Percentiles rank a stretch among this genome's conserved stretches.
Evolutionary conservation across 345 rosid species (phyloP).

Genomic region (Streptanthus diversifolius): DNA sequence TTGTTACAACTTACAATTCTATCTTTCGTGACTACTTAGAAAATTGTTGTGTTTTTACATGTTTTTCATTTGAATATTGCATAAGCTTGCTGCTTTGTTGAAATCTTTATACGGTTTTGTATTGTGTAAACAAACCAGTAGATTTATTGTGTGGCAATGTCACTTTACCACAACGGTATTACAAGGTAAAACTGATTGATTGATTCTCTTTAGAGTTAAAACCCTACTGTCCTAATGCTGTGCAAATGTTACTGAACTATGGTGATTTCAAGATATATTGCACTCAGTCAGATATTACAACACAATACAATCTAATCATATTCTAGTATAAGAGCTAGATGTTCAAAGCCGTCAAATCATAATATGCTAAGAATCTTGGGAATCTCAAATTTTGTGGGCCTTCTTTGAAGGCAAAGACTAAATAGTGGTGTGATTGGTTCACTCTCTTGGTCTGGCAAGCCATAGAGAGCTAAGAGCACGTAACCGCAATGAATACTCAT

Average conservation of each 20-base stretch:
- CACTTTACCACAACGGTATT: not conserved
- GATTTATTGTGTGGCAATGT: not conserved
- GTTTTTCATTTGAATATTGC: not conserved
- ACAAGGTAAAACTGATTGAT: not conserved
- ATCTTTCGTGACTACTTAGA: not conserved
- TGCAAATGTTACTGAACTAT: not conserved
- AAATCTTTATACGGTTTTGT: not conserved
- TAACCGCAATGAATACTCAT: slow-evolving; percentile 75
- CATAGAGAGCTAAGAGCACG: slow-evolving; percentile 97
- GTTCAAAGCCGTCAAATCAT: slow-evolving; percentile 16
- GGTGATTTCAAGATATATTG: not conserved
- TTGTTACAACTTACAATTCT: not conserved
- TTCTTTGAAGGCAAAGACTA: slow-evolving; percentile 23
- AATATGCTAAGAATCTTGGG: slow-evolving; percentile 13
- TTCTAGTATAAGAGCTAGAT: slow-evolving; percentile 16
- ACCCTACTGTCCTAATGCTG: not conserved
- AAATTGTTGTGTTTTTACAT: not conserved
- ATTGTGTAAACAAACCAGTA: not conserved
- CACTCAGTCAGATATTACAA: not conserved
- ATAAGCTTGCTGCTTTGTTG: not conserved
- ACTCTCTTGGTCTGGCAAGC: slow-evolving; percentile 95
- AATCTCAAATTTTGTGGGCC: slow-evolving; percentile 6
- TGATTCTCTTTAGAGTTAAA: not conserved
- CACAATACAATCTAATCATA: slow-evolving; percentile 12
- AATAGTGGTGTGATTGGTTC: slow-evolving; percentile 27